These are phyloP conservation scores for Fomitopsis schrenkii DNA, from an alignment of 1,284 basidiomycete genomes.

Conservation along the genomic window DNA sequence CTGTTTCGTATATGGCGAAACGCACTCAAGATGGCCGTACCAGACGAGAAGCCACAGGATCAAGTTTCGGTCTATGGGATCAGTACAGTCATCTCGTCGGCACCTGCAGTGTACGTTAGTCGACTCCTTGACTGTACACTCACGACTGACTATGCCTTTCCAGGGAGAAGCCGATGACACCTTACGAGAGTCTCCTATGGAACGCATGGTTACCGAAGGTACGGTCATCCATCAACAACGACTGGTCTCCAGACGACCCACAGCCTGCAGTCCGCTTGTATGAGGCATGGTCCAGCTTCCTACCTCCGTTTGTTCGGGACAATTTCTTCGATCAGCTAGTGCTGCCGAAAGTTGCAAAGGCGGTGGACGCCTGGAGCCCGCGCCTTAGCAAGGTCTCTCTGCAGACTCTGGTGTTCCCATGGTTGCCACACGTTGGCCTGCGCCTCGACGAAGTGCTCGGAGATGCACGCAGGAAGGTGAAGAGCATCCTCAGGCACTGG, in stretches of 20 bases:
- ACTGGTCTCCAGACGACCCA: constrained; percentile 80
- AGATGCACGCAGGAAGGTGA: constrained; percentile 84
- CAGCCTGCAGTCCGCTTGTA: constrained; percentile 78
- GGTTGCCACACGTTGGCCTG: constrained; percentile 86
- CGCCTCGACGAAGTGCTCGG: constrained; percentile 77
- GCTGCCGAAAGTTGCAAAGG: constrained; percentile 84
- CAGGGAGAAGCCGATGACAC: constrained; percentile 78
- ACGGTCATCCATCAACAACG: constrained; percentile 89
- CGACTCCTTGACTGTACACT: background rate
- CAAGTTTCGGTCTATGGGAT: constrained; percentile 59
- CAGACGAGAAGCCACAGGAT: constrained; percentile 36
- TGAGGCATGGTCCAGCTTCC: constrained; percentile 83
- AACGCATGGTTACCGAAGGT: constrained; percentile 92
- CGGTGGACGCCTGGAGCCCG: constrained; percentile 82
- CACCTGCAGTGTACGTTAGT: constrained; percentile 34
- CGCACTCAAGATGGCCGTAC: constrained; percentile 54
- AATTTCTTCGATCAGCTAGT: constrained; percentile 96
- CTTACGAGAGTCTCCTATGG: constrained; percentile 94
- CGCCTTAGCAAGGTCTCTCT: constrained; percentile 57
- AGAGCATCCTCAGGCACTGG: constrained; percentile 79
- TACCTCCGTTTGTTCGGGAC: constrained; percentile 90
- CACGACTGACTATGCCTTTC: constrained; percentile 9
- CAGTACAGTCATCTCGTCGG: constrained; percentile 27
- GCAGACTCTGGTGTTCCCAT: constrained; percentile 89
- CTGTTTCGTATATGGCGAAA: constrained; percentile 69